phyloP scores from a whole-genome alignment of 1,284 basidiomycete species.

The Microbotryum scabiosae region DNA sequence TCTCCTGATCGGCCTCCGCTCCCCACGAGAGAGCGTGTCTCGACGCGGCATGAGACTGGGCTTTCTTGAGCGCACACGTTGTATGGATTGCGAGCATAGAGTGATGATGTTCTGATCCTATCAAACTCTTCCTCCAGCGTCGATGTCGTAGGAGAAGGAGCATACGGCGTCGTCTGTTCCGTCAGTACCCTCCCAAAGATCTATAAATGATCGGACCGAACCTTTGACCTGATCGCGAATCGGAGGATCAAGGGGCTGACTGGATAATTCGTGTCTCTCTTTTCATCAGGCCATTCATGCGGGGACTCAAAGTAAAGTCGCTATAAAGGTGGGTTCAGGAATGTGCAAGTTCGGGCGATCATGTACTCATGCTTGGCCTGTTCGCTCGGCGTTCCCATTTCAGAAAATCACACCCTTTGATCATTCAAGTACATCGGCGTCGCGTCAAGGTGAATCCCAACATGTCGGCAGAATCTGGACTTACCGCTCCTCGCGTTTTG shows the following conservation, averaged over 20 bases:
- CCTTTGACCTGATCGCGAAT: neutral
- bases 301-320: conserved; percentile 32
- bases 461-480: too few relatives aligned
- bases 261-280: neutral
- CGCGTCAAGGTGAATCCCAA: neutral
- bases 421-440: conserved; percentile 56
- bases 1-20: too few relatives aligned
- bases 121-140: conserved; percentile 36
- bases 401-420: conserved; percentile 79
- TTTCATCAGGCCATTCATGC: conserved; percentile 30
- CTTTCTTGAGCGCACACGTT: neutral
- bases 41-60: neutral
- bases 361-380: neutral
- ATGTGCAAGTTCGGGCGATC: neutral
- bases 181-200: conserved; percentile 7
- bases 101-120: neutral
- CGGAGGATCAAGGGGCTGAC: neutral
- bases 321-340: conserved; percentile 27
- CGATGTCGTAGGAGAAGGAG: conserved; percentile 84
- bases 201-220: neutral
- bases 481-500: neutral
- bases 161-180: conserved; percentile 66
- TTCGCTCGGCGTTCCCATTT: conserved; percentile 54
- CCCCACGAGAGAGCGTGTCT: too few relatives aligned
- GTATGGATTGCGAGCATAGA: neutral